These are phyloP conservation scores for Rubroshorea leprosula DNA, from an alignment of 345 rosid species.

Conservation along the genomic window DNA sequence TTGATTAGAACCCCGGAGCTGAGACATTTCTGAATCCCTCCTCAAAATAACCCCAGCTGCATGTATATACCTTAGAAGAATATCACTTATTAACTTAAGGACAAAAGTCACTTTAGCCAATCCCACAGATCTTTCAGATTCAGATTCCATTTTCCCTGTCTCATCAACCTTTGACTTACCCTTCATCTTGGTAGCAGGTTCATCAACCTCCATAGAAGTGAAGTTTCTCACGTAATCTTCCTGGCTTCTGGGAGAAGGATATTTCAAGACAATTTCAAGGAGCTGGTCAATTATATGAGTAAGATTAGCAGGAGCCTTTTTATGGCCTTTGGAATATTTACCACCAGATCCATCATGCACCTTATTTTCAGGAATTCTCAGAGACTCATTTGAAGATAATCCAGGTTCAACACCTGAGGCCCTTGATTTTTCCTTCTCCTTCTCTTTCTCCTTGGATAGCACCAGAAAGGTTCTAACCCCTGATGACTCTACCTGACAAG, in stretches of 20 bases:
- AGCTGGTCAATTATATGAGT: constrained; percentile 92
- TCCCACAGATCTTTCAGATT: constrained; percentile 74
- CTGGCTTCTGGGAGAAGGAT: constrained; percentile 46
- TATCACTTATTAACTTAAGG: constrained; percentile 84
- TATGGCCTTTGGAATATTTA: constrained; percentile 75
- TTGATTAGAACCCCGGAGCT: constrained; percentile 60
- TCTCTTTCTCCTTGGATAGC: constrained; percentile 71
- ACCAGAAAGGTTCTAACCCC: constrained; percentile 79
- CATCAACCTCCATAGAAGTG: constrained; percentile 78
- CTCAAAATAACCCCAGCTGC: constrained; percentile 77
- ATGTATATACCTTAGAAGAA: constrained; percentile 80
- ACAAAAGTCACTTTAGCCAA: constrained; percentile 87
- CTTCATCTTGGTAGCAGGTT: constrained; percentile 66
- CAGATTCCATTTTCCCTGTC: constrained; percentile 47
- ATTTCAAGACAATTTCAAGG: constrained; percentile 78
- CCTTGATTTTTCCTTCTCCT: constrained; percentile 59
- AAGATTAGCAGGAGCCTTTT: constrained; percentile 73
- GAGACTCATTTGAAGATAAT: constrained; percentile 49
- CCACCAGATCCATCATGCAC: constrained; percentile 62
- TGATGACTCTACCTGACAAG: constrained; percentile 85
- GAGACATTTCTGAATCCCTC: constrained; percentile 76
- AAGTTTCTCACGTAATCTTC: constrained; percentile 44
- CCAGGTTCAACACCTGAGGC: constrained; percentile 53
- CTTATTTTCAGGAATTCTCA: constrained; percentile 69
- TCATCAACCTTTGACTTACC: constrained; percentile 88